phyloP scores from a whole-genome alignment of 2,329 filamentous ascomycete species.

The Parastagonospora avenae region DNA sequence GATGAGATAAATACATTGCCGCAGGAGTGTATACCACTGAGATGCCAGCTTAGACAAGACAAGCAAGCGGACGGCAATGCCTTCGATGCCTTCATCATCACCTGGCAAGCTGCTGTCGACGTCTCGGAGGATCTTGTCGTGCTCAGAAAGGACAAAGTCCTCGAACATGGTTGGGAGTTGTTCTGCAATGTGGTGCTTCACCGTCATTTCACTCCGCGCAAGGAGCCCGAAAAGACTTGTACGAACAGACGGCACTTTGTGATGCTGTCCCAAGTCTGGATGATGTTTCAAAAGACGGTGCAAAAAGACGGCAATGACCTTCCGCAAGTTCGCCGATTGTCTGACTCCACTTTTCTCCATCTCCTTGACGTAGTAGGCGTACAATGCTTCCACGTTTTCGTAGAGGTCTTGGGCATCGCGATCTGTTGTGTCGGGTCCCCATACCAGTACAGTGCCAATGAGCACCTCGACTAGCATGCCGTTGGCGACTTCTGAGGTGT shows the following conservation, averaged over 20 bases:
- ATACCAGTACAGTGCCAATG: constrained; percentile 34
- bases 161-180: constrained; percentile 76
- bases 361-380: constrained; percentile 74
- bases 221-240: constrained; percentile 79
- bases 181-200: constrained; percentile 77
- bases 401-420: constrained; percentile 52
- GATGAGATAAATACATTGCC: constrained; percentile 88
- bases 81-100: constrained; percentile 73
- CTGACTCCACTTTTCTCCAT: constrained; percentile 69
- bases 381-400: constrained; percentile 74
- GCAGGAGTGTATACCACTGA: constrained; percentile 82
- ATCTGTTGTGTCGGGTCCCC: constrained; percentile 28
- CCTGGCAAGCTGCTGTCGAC: constrained; percentile 79
- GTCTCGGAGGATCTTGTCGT: constrained; percentile 84
- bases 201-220: constrained; percentile 65
- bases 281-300: constrained; percentile 70
- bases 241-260: constrained; percentile 65
- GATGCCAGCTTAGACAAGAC: constrained; percentile 79
- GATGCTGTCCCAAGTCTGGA: constrained; percentile 67
- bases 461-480: constrained; percentile 42
- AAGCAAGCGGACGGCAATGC: constrained; percentile 81
- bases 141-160: constrained; percentile 78
- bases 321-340: constrained; percentile 71
- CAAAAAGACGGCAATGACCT: constrained; percentile 70
- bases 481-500: constrained; percentile 47